These are phyloP conservation scores for Diplodia scrobiculata DNA, from an alignment of 2,329 filamentous ascomycete genomes.

Conservation along the genomic window DNA sequence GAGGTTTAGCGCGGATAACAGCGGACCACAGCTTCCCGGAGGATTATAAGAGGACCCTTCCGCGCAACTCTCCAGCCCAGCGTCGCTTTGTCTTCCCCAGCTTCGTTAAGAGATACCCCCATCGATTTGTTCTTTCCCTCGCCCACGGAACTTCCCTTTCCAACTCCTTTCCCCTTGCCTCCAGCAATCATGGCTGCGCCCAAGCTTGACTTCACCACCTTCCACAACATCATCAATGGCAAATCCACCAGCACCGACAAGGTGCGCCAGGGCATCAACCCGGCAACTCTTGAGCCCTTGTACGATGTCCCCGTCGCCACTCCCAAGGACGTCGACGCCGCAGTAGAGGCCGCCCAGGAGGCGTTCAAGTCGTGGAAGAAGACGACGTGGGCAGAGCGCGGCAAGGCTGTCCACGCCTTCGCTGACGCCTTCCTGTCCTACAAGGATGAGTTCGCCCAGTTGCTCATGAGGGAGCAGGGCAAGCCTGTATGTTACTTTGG, in stretches of 20 bases:
- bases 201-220: conserved; percentile 28
- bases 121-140: background rate
- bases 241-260: conserved; percentile 46
- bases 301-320: conserved; percentile 54
- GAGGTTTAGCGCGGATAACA: background rate
- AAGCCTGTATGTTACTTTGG: conserved; percentile 31
- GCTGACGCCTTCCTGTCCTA: conserved; percentile 32
- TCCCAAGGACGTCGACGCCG: conserved; percentile 51
- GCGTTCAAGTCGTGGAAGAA: conserved; percentile 51
- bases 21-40: background rate
- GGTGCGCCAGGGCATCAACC: conserved; percentile 54
- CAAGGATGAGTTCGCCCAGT: conserved; percentile 33
- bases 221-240: conserved; percentile 54
- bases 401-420: conserved; percentile 33
- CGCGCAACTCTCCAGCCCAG: background rate
- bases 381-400: conserved; percentile 34
- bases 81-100: background rate
- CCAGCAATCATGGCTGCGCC: conserved; percentile 14
- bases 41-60: background rate
- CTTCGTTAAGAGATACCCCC: conserved; percentile 1
- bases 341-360: conserved; percentile 49
- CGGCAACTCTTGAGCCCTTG: conserved; percentile 52
- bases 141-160: too few relatives aligned
- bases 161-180: too few relatives aligned
- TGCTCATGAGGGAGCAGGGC: conserved; percentile 37